These are phyloP conservation scores for Skeletonema menzelii DNA, from an alignment of 108 stramenopile genomes.

Conservation along the genomic window DNA sequence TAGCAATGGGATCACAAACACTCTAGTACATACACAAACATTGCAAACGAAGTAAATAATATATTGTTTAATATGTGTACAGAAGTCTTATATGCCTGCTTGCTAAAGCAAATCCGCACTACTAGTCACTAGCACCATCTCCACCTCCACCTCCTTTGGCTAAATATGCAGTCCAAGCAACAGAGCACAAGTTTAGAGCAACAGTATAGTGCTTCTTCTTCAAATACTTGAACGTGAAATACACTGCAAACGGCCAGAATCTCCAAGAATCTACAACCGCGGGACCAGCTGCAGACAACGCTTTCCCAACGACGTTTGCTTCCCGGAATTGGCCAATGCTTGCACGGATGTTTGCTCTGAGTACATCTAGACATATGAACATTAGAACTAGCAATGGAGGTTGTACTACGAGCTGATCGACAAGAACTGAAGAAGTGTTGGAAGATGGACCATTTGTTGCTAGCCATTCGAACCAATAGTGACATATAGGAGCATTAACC, in stretches of 20 bases:
- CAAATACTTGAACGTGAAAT: conserved; percentile 47
- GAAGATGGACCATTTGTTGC: conserved; percentile 41
- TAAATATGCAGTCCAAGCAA: conserved; percentile 45
- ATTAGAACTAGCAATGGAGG: conserved; percentile 42
- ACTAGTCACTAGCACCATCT: not conserved
- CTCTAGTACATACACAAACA: not conserved
- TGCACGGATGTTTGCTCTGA: conserved; percentile 38
- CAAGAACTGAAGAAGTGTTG: conserved; percentile 38
- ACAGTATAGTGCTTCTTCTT: conserved; percentile 52
- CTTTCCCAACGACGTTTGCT: conserved; percentile 24
- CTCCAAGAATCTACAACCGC: conserved; percentile 41
- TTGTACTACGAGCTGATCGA: conserved; percentile 42
- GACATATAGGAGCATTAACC: conserved; percentile 37
- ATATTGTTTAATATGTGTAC: not conserved
- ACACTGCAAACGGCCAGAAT: conserved; percentile 50
- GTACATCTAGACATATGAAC: conserved; percentile 39
- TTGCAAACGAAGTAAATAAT: not conserved
- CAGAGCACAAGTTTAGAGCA: conserved; percentile 44
- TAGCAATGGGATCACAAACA: not conserved
- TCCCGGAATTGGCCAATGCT: conserved; percentile 36
- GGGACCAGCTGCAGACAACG: conserved; percentile 29
- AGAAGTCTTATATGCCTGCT: not conserved
- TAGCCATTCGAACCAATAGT: conserved; percentile 47
- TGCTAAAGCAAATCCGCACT: not conserved
- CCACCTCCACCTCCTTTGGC: conserved; percentile 8